Base-by-base conservation (phyloP, 2,329 filamentous ascomycete genomes). In the Lanzia echinophila region DNA sequence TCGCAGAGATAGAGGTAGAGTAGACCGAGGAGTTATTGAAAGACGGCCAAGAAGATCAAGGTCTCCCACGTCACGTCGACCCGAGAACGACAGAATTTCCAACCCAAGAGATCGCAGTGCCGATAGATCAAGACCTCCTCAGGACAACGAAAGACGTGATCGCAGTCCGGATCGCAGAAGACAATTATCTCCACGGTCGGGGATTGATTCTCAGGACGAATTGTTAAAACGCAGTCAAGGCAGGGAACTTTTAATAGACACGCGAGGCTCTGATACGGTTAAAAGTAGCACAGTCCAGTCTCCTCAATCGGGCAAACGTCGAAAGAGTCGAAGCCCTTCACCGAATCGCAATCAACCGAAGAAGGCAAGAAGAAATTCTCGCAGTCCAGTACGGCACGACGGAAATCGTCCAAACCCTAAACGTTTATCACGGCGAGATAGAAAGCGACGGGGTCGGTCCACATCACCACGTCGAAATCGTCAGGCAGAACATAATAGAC, bases 1-100 rank as follows among this genome's bases (percentile, higher is more conserved):
- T 57, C 69, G 69, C 63, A 70, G 69, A 71, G 69, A 71, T 58
- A 67, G 69, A 69, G 68, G 69, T 60, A 68, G 69, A 50, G 65
- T 68, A 58, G 69, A 69, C 68, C 67, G 69, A 66, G 68, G 69
- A 65, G 64, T 55, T 43, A 45, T 66, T 53, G 62, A 61, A 47
- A 31, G 50, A 60, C 63, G 62, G 46, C 55, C 62, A 47, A 66
- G 63, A 63, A 65, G 67, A 65, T 70, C 69, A 56, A 66, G 65
- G 60, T 70, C 69, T 50, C 66, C 69, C 48, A 60, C 58, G 55
- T 58, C 66, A 63, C 65, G 64, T 62, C 64, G 68, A 60, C 60
- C 59, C 54, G 66, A 70, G 55, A 63, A 55, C 58, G 67, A 67
- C 44, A 63, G 64, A 56, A 63, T 64, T 48, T 45, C 59, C 51